These are phyloP conservation scores for Ceratocystis albifundus DNA, from an alignment of 2,329 filamentous ascomycete genomes.

Conservation along the genomic window DNA sequence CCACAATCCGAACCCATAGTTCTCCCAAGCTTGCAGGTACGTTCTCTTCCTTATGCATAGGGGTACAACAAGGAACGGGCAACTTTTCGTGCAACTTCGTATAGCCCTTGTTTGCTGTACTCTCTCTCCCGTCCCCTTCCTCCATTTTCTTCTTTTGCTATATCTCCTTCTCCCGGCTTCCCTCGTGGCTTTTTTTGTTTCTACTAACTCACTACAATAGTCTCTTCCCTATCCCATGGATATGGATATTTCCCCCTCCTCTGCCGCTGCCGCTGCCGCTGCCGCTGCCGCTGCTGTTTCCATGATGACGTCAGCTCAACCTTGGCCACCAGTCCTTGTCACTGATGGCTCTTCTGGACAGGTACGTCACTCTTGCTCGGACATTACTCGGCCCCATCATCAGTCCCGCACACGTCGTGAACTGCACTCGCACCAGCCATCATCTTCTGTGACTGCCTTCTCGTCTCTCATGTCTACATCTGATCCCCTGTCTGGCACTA, in stretches of 20 bases:
- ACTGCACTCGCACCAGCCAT: not conserved
- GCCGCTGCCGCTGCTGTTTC: constrained; percentile 7
- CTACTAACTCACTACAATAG: not conserved
- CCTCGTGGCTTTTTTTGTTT: no score
- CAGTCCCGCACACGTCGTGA: constrained; percentile 3
- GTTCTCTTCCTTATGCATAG: not conserved
- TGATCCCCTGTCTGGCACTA: not conserved
- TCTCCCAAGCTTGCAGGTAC: constrained; percentile 8
- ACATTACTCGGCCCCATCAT: constrained; percentile 4
- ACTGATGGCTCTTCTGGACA: constrained; percentile 9
- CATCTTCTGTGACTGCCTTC: constrained; percentile 10
- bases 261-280: constrained; percentile 12
- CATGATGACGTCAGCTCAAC: constrained; percentile 7
- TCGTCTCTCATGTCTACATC: constrained; percentile 13
- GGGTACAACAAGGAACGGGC: not conserved
- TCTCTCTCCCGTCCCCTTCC: constrained; percentile 18
- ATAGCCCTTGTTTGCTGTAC: not conserved
- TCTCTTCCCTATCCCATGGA: constrained; percentile 20
- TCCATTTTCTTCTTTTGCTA: no score
- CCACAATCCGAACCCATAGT: not conserved
- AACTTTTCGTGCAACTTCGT: not conserved
- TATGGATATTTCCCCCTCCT: constrained; percentile 15
- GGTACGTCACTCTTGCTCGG: constrained; percentile 12
- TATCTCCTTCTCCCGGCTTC: no score
- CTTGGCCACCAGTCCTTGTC: constrained; percentile 2